A percentile compares a stretch with the other conserved stretches of the same genome.
Conservation (phyloP, 1,284 basidiomycete species). For the Ceratobasidium sp. region DNA sequence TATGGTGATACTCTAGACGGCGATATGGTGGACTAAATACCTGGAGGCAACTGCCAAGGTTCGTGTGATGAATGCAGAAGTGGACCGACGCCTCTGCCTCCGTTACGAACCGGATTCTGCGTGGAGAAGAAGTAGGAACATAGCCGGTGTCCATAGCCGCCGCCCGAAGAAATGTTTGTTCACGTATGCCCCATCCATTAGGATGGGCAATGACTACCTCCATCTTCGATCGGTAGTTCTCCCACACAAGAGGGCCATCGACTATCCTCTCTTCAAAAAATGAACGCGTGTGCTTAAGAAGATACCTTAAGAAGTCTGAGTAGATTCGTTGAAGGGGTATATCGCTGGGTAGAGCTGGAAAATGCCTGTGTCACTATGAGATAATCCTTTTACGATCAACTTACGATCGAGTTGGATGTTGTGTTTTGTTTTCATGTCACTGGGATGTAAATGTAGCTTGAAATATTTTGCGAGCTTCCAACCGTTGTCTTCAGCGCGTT, state of each 20-base stretch:
- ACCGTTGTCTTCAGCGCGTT: conserved; percentile 42
- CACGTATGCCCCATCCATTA: conserved; percentile 47
- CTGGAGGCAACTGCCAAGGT: conserved; percentile 40
- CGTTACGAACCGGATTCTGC: conserved; percentile 43
- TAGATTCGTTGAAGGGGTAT: conserved; percentile 41
- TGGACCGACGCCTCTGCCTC: conserved; percentile 51
- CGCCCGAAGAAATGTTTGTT: conserved; percentile 43
- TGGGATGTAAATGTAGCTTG: conserved; percentile 47
- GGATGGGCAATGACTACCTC: conserved; percentile 47
- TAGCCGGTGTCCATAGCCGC: conserved; percentile 45
- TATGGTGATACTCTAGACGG: not conserved
- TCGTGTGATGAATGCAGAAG: conserved; percentile 47
- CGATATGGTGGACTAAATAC: not conserved
- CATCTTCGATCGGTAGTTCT: conserved; percentile 23
- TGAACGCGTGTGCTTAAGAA: conserved; percentile 41
- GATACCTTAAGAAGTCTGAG: conserved; percentile 45
- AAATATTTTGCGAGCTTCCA: conserved; percentile 47
- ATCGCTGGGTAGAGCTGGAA: conserved; percentile 33
- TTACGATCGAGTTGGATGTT: conserved; percentile 30
- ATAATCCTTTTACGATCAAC: not conserved
- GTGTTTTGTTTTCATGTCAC: conserved; percentile 40
- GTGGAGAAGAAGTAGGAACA: not conserved
- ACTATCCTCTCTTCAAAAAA: conserved; percentile 44
- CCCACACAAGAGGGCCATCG: conserved; percentile 43
- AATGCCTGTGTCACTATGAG: not conserved